Evolutionary conservation across 177 flowering plant genomes (phyloP).

Genomic region (Vitis hybrid): DNA sequence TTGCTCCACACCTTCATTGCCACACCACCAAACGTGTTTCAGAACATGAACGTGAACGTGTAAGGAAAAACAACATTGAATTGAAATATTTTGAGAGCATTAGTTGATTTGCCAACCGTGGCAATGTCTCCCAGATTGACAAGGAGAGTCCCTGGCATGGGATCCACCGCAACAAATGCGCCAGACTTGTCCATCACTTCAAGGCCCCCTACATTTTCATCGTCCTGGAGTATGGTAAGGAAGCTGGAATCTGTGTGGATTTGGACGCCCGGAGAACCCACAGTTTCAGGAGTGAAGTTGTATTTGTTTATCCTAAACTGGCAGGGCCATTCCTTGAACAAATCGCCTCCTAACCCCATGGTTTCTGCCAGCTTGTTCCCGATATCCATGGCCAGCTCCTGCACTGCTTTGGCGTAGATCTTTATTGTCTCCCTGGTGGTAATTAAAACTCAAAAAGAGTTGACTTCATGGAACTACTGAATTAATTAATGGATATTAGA

Average conservation of each 20-base stretch:
- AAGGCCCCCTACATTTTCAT: slow-evolving; percentile 59
- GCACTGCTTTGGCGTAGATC: slow-evolving; percentile 35
- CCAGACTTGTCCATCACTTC: slow-evolving; percentile 54
- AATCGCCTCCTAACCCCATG: slow-evolving; percentile 30
- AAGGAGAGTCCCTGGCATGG: slow-evolving; percentile 50
- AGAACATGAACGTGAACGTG: no score
- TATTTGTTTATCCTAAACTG: slow-evolving; percentile 72
- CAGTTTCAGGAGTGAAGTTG: slow-evolving; percentile 44
- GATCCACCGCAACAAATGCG: slow-evolving; percentile 40
- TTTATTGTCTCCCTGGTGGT: slow-evolving; percentile 39
- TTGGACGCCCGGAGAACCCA: slow-evolving; percentile 48
- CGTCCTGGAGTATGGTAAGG: slow-evolving; percentile 67
- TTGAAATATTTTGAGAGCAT: no score
- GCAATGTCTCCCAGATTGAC: slow-evolving; percentile 66
- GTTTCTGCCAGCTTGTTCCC: slow-evolving; percentile 43
- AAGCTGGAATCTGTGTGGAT: slow-evolving; percentile 70
- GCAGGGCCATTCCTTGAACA: slow-evolving; percentile 46
- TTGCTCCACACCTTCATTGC: slow-evolving; percentile 60
- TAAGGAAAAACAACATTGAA: no score
- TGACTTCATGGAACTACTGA: neutral
- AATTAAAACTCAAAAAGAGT: neutral
- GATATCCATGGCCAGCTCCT: slow-evolving; percentile 33
- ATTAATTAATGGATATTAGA: no score
- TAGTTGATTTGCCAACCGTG: slow-evolving; percentile 24
- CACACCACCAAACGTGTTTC: no score